Conservation (phyloP, 257 asterid genomes). For the Solanum stenotomum region DNA sequence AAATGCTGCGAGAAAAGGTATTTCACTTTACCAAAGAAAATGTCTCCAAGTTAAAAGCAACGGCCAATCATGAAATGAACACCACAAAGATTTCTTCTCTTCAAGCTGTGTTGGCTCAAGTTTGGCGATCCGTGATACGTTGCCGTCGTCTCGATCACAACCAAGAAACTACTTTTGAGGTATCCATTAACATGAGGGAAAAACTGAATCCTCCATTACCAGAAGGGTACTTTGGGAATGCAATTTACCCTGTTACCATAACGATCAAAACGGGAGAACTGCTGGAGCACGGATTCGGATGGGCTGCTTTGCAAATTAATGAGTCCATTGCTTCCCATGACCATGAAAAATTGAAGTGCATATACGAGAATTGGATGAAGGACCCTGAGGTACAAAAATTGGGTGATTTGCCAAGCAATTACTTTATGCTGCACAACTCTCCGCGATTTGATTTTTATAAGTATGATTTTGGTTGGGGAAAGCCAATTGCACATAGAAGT, state of each 20-base stretch:
- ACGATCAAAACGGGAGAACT: neutral
- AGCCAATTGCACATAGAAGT: constrained; percentile 32
- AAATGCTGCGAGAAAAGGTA: constrained; percentile 4
- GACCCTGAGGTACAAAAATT: constrained; percentile 1
- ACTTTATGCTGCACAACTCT: constrained; percentile 18
- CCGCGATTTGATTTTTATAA: constrained; percentile 39
- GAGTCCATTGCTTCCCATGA: constrained; percentile 11
- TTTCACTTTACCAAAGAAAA: constrained; percentile 22
- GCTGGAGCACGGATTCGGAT: neutral
- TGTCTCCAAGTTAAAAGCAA: constrained; percentile 17
- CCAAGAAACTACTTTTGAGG: neutral
- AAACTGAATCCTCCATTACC: constrained; percentile 22
- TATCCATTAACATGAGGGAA: constrained; percentile 11
- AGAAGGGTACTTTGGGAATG: constrained; percentile 30
- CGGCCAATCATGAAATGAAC: constrained; percentile 24
- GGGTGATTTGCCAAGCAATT: neutral
- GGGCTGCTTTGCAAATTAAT: constrained; percentile 17
- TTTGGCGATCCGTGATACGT: constrained; percentile 33
- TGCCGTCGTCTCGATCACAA: neutral
- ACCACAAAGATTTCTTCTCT: constrained; percentile 23
- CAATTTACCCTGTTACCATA: neutral
- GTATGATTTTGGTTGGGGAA: constrained; percentile 55
- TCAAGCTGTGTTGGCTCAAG: constrained; percentile 38
- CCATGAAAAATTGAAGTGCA: neutral
- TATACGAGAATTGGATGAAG: neutral